Conservation (phyloP, 768 basidiomycete genomes). For the Termitomyces sp. region DNA sequence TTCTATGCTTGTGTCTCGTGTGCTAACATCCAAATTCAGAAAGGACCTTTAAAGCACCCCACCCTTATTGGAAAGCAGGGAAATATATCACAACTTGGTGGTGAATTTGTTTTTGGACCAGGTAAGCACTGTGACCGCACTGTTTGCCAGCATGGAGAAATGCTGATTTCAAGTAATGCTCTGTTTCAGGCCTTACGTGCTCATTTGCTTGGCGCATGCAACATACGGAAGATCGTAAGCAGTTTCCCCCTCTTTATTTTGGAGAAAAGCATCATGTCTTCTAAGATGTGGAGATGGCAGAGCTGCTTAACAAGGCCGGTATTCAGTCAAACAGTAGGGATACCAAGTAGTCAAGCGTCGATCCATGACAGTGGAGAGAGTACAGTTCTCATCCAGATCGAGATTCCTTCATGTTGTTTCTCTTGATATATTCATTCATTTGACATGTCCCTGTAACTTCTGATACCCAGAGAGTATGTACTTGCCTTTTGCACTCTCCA, state of each 20-base stretch:
- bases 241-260: slow-evolving; percentile 14
- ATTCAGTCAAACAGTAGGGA: slow-evolving; percentile 13
- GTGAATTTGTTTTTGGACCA: slow-evolving; percentile 58
- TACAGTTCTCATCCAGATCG: no score
- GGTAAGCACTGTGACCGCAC: slow-evolving; percentile 26
- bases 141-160: neutral
- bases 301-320: slow-evolving; percentile 41
- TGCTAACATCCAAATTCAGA: slow-evolving; percentile 10
- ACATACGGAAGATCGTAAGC: slow-evolving; percentile 56
- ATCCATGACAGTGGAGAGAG: no score
- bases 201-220: slow-evolving; percentile 52
- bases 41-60: slow-evolving; percentile 37
- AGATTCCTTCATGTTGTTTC: no score
- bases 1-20: neutral
- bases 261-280: neutral
- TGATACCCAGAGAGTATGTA: no score
- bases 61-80: slow-evolving; percentile 54
- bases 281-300: slow-evolving; percentile 42
- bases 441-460: no score
- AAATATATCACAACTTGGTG: slow-evolving; percentile 55
- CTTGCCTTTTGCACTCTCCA: no score
- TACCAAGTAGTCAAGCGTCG: no score
- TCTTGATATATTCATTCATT: no score
- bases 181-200: slow-evolving; percentile 34
- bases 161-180: neutral